phyloP scores from a whole-genome alignment of 768 basidiomycete genomes.

The Chalciporus piperatus region DNA sequence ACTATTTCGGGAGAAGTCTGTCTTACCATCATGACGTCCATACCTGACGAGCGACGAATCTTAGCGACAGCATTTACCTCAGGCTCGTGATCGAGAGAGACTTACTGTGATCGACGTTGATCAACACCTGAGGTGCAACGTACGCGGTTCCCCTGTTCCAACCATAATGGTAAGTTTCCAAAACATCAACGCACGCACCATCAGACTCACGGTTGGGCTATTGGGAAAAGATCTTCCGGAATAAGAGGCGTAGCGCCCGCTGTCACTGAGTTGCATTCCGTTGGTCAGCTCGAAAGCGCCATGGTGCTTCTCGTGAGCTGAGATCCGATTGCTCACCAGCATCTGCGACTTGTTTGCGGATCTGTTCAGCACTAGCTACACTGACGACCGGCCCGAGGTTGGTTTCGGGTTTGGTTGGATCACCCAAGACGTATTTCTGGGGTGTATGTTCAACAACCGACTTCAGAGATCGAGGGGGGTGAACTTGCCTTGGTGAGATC shows the following conservation, averaged over 20 bases:
- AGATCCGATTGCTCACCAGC: slow-evolving; percentile 52
- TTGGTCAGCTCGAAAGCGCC: neutral
- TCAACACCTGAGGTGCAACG: slow-evolving; percentile 87
- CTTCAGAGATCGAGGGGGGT: neutral
- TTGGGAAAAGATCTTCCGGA: slow-evolving; percentile 61
- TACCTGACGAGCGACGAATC: slow-evolving; percentile 43
- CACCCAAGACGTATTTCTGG: slow-evolving; percentile 80
- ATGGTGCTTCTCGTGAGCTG: neutral
- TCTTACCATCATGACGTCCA: slow-evolving; percentile 88
- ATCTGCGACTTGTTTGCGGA: slow-evolving; percentile 82
- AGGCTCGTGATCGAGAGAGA: slow-evolving; percentile 12
- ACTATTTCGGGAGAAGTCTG: too few species aligned
- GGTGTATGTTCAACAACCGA: neutral
- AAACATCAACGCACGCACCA: neutral
- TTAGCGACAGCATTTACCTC: neutral
- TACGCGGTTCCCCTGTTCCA: slow-evolving; percentile 68
- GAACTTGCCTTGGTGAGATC: slow-evolving; percentile 63
- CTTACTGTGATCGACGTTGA: slow-evolving; percentile 87
- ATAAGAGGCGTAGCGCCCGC: slow-evolving; percentile 80
- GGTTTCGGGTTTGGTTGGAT: slow-evolving; percentile 70
- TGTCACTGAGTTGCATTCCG: slow-evolving; percentile 41
- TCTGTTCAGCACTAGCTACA: slow-evolving; percentile 77
- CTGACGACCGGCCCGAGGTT: slow-evolving; percentile 94
- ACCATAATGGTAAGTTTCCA: slow-evolving; percentile 1
- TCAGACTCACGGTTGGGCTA: slow-evolving; percentile 61